These are phyloP conservation scores for Globisporangium megalacanthum DNA, from an alignment of 352 stramenopile species.

Conservation along the genomic window DNA sequence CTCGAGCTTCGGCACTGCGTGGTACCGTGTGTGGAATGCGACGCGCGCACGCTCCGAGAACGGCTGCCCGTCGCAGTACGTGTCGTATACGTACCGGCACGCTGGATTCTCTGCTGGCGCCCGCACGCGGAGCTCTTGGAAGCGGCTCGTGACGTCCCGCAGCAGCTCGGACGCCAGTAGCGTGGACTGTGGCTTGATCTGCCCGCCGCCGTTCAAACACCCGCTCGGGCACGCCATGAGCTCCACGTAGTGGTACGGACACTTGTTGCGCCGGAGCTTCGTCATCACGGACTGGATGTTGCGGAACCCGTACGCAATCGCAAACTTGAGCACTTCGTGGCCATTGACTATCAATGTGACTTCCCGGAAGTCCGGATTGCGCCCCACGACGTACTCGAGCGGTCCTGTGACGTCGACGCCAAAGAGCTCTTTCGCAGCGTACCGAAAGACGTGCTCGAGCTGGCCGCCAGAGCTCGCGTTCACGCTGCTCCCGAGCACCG, in stretches of 20 bases:
- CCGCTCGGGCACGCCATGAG: constrained; percentile 98
- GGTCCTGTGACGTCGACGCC: constrained; percentile 76
- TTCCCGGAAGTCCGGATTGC: constrained; percentile 89
- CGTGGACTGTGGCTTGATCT: constrained; percentile 79
- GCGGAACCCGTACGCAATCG: constrained; percentile 95
- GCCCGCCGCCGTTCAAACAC: constrained; percentile 96
- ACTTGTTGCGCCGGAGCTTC: constrained; percentile 88
- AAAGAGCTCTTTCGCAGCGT: constrained; percentile 87
- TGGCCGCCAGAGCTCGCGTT: constrained; percentile 85
- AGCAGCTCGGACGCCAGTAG: constrained; percentile 51
- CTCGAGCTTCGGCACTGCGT: constrained; percentile 83
- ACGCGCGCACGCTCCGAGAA: constrained; percentile 65
- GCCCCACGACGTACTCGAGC: constrained; percentile 80
- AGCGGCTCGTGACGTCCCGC: constrained; percentile 53
- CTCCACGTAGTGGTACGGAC: constrained; percentile 96
- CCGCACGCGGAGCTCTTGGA: constrained; percentile 60
- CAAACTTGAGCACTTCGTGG: constrained; percentile 89
- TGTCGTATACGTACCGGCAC: constrained; percentile 78
- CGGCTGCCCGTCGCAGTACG: constrained; percentile 62
- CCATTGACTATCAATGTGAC: constrained; percentile 68
- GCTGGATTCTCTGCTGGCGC: constrained; percentile 60
- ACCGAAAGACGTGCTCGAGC: constrained; percentile 91
- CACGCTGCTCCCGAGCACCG: constrained; percentile 51
- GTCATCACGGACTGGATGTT: constrained; percentile 96
- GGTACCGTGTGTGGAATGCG: constrained; percentile 76